phyloP scores from a whole-genome alignment of 2,329 filamentous ascomycete genomes.

The Apiospora sp. region DNA sequence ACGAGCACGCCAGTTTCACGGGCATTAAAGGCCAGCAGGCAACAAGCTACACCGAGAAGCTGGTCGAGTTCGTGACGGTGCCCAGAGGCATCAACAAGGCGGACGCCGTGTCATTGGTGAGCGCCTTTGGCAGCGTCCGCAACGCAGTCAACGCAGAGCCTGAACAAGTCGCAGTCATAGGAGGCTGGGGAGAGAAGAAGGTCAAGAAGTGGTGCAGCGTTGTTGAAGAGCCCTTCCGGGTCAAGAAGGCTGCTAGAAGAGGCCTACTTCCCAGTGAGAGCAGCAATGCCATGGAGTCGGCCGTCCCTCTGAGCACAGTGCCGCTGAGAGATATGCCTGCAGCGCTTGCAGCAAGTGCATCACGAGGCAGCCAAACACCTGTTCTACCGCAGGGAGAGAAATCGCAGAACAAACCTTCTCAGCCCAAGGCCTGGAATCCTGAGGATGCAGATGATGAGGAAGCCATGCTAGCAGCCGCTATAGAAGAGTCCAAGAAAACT shows the following conservation, averaged over 20 bases:
- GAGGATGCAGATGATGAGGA: constrained; percentile 58
- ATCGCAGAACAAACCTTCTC: constrained; percentile 33
- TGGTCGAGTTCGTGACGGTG: constrained; percentile 92
- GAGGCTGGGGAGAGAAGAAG: constrained; percentile 96
- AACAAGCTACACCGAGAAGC: constrained; percentile 81
- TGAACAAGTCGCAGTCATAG: constrained; percentile 84
- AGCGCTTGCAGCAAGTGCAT: constrained; percentile 35
- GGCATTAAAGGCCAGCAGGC: constrained; percentile 88
- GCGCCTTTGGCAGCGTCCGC: constrained; percentile 88
- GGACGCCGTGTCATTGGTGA: constrained; percentile 88
- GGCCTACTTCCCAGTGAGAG: constrained; percentile 39
- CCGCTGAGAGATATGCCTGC: constrained; percentile 51
- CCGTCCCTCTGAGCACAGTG: constrained; percentile 49
- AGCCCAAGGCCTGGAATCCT: constrained; percentile 49
- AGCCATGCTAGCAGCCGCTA: constrained; percentile 56
- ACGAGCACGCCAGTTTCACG: constrained; percentile 81
- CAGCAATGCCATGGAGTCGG: constrained; percentile 44
- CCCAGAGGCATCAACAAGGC: constrained; percentile 93
- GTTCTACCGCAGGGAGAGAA: constrained; percentile 32
- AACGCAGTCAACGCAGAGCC: constrained; percentile 87
- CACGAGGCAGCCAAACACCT: constrained; percentile 35
- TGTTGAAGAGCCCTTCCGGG: constrained; percentile 85
- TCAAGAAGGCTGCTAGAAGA: constrained; percentile 71
- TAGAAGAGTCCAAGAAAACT: constrained; percentile 55
- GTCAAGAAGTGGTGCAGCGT: constrained; percentile 84